Evolutionary conservation across 2,329 filamentous ascomycete species (phyloP).

Genomic region (Scedosporium boydii): DNA sequence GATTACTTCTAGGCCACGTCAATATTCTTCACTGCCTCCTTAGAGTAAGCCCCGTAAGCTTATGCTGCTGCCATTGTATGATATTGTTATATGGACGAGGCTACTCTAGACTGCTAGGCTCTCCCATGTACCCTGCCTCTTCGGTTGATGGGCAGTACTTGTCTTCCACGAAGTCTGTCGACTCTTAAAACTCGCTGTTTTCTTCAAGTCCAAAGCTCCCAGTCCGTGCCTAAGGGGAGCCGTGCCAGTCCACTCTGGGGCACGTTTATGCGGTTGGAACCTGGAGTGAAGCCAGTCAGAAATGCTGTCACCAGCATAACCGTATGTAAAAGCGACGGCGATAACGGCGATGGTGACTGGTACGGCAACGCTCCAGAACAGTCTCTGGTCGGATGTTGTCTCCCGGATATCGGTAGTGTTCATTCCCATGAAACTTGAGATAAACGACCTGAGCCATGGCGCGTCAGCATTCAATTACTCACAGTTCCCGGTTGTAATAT

Average conservation of each 20-base stretch:
- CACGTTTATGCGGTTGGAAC: background rate
- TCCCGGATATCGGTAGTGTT: conserved; percentile 32
- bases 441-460: conserved; percentile 12
- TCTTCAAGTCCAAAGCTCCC: background rate
- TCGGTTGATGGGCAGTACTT: too few species aligned
- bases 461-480: background rate
- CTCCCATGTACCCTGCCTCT: too few species aligned
- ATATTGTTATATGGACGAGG: too few species aligned
- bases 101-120: too few species aligned
- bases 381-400: conserved; percentile 24
- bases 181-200: too few species aligned
- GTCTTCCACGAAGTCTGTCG: too few species aligned
- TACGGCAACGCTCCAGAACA: conserved; percentile 30
- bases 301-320: conserved; percentile 13
- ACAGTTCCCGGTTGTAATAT: too few species aligned
- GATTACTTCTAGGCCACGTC: too few species aligned
- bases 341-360: conserved; percentile 25
- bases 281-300: background rate
- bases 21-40: too few species aligned
- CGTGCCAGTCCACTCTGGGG: background rate
- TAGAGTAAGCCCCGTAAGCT: too few species aligned
- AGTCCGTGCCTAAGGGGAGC: background rate
- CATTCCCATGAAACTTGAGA: conserved; percentile 31
- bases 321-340: conserved; percentile 14
- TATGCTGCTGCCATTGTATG: too few species aligned